These are phyloP conservation scores for Chondrus crispus DNA, from an alignment of 23 red algal genomes.

Conservation along the genomic window DNA sequence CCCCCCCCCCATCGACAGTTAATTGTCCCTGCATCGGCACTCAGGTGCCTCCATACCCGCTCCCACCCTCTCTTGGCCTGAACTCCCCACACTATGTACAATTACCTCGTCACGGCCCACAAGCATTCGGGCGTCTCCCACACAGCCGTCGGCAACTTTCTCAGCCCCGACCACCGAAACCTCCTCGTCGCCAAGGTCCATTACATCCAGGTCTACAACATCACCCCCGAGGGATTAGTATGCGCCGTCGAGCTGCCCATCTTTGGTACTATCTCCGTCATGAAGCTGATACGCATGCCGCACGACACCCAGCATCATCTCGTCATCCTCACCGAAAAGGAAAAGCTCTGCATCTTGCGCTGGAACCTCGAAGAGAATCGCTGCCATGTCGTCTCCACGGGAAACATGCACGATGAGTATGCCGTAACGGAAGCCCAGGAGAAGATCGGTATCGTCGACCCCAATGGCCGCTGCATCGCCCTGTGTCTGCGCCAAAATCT, in stretches of 20 bases:
- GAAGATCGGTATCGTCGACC: constrained; percentile 78
- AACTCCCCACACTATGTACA: constrained; percentile 61
- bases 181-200: constrained; percentile 71
- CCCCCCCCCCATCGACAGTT: too few species aligned
- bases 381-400: constrained; percentile 70
- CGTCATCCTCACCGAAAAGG: constrained; percentile 84
- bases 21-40: not conserved
- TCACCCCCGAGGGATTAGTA: constrained; percentile 67
- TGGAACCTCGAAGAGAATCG: constrained; percentile 60
- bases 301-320: constrained; percentile 64
- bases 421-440: constrained; percentile 30
- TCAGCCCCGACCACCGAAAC: constrained; percentile 67
- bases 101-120: constrained; percentile 94
- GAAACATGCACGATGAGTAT: constrained; percentile 72
- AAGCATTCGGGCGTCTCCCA: constrained; percentile 77
- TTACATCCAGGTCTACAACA: constrained; percentile 77
- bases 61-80: not conserved
- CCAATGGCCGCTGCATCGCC: constrained; percentile 68
- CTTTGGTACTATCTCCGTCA: constrained; percentile 66
- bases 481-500: constrained; percentile 82
- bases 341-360: constrained; percentile 75
- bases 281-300: constrained; percentile 61
- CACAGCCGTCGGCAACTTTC: constrained; percentile 82
- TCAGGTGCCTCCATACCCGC: not conserved
- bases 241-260: constrained; percentile 77